Evolutionary conservation across 139 green algal genomes (phyloP).

Genomic region (Asterochloris erici): DNA sequence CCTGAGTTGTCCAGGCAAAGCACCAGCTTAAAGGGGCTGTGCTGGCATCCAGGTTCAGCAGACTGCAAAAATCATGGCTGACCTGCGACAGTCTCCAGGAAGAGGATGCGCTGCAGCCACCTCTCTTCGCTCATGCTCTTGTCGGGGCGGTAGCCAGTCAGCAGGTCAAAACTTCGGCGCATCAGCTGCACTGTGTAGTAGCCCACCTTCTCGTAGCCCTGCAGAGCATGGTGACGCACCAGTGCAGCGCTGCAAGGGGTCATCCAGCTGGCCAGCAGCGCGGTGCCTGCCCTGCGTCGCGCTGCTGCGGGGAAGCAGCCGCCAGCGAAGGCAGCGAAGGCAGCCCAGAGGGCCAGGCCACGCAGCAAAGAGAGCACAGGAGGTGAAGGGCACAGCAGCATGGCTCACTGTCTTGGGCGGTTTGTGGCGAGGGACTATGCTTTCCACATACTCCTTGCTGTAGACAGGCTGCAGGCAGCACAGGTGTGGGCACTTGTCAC

Average conservation of each 20-base stretch:
- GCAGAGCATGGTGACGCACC: background rate
- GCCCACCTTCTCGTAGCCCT: conserved; percentile 22
- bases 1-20: no score
- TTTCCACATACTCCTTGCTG: conserved; percentile 53
- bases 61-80: background rate
- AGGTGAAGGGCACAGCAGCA: no score
- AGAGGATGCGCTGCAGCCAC: conserved; percentile 81
- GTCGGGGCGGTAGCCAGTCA: conserved; percentile 56
- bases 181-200: conserved; percentile 18
- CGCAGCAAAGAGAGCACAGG: no score
- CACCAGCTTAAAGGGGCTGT: no score
- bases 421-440: conserved; percentile 49
- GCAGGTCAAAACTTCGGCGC: conserved; percentile 62
- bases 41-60: no score
- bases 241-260: no score
- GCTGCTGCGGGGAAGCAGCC: background rate
- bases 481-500: no score
- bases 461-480: conserved; percentile 53
- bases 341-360: no score
- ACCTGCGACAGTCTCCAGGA: conserved; percentile 90
- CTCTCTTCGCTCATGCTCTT: conserved; percentile 60
- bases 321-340: no score
- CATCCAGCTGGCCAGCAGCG: background rate
- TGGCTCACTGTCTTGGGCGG: conserved; percentile 41
- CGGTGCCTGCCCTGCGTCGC: background rate